Conservation (phyloP, 1,284 basidiomycete species). For the Puccinia sorghi region DNA sequence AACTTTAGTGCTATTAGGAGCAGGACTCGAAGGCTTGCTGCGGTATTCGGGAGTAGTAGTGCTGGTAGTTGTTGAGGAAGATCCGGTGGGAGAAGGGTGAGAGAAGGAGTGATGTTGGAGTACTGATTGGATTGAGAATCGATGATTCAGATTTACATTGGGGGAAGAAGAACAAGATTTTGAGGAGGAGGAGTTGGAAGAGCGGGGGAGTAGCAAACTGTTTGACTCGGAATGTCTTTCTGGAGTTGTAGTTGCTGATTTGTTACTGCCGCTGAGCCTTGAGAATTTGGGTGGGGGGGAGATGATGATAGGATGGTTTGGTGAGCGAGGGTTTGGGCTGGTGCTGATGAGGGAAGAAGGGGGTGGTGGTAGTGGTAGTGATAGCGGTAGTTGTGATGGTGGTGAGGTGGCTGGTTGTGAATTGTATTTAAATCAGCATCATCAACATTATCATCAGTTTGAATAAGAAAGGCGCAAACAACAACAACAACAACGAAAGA, state of each 20-base stretch:
- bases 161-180: background rate
- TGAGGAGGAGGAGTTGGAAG: too few species aligned
- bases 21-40: background rate
- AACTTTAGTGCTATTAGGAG: too few species aligned
- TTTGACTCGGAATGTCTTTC: background rate
- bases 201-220: too few species aligned
- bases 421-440: too few species aligned
- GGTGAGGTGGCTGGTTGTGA: too few species aligned
- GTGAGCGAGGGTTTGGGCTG: background rate
- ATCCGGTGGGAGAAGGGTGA: too few species aligned
- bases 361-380: too few species aligned
- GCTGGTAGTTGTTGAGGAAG: too few species aligned
- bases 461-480: background rate
- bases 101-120: background rate
- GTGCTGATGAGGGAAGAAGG: background rate
- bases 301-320: conserved; percentile 5
- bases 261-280: background rate
- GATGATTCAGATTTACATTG: background rate
- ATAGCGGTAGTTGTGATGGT: too few species aligned
- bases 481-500: background rate
- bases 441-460: too few species aligned
- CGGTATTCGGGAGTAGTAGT: background rate
- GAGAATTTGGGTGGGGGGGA: background rate
- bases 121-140: conserved; percentile 12
- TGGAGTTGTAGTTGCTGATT: background rate